Evolutionary conservation across 2,329 filamentous ascomycete genomes (phyloP), one percentile per base, ranked within the genome.

Genomic region (Fusarium palustre): DNA sequence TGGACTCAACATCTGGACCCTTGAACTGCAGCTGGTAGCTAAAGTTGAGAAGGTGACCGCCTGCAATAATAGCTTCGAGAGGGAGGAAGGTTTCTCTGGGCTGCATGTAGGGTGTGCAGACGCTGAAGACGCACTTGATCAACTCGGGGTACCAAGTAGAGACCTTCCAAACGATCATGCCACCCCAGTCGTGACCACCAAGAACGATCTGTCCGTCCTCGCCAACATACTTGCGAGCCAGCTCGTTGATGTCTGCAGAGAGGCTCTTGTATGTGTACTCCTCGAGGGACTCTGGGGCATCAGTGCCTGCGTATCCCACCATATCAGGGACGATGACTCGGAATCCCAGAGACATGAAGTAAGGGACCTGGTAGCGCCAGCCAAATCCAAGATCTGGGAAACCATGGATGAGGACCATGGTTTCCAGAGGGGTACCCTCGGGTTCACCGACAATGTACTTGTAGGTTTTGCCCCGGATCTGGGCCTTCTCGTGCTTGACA

Each of bases 151-250:
- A 84, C 86, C 89, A 93, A 67, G 91, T 86, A 16, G 90, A 89
- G 59, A 91, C 81, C 56, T 93, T 88, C 85, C 92, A 97, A 55
- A 91, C 90, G 30, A 94, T 83, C 4, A 86, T 84, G 73, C 92
- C 94, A 78, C 95, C 95, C 92, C 95, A 97, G 80, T 98, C 95
- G 81, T 97, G 95, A 10, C 94, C 95, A 49, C 94, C 93, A 16
- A 97, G 86, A 59, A 97, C 90, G 75, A 97, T 91, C 58, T 81
- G 81, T 11, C 76, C 76, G 78, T 82, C 55, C 13, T 57, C 25
- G 55, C 83, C 79, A 30, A 81, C 80, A 56, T 83, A 80, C 67
- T 90, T 85, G 62, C 81, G 82, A 9, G 91, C 88, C 25, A 98
- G 85, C 65, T 88, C 89, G 24, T 88, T 90, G 70, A 98, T 86